Conservation (phyloP, 306 rosid species). For the Nissolia schottii region DNA sequence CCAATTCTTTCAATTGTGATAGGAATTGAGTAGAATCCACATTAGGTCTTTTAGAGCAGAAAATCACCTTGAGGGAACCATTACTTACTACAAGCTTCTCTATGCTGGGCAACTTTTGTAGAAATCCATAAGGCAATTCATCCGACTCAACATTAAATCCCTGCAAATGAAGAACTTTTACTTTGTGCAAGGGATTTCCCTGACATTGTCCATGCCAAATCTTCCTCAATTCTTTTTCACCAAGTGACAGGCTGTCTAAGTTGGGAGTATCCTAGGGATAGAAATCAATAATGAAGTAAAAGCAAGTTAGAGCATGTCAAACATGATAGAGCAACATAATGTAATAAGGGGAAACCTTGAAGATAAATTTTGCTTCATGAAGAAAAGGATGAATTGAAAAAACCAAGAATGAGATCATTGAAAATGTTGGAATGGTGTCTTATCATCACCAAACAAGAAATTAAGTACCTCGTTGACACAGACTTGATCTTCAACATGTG, state of each 20-base stretch:
- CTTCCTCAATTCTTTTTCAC: background rate
- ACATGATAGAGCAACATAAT: background rate
- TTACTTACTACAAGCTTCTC: background rate
- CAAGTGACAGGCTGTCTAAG: background rate
- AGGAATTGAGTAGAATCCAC: background rate
- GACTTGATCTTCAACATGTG: background rate
- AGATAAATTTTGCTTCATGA: background rate
- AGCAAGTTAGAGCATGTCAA: background rate
- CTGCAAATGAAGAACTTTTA: background rate
- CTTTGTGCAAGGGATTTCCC: background rate
- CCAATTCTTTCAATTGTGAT: no score
- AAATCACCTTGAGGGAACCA: background rate
- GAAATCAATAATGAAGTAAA: background rate
- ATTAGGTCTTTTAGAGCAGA: background rate
- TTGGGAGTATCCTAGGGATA: background rate
- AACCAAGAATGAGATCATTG: background rate
- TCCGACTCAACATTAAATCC: background rate
- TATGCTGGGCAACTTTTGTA: background rate
- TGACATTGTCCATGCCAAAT: background rate
- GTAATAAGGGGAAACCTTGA: background rate
- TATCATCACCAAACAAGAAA: no score
- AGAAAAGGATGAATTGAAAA: background rate
- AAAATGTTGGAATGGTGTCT: background rate
- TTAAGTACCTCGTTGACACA: background rate
- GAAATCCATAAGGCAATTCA: background rate